Conservation (phyloP, 2,329 filamentous ascomycete genomes). For the Monosporascus sp. region DNA sequence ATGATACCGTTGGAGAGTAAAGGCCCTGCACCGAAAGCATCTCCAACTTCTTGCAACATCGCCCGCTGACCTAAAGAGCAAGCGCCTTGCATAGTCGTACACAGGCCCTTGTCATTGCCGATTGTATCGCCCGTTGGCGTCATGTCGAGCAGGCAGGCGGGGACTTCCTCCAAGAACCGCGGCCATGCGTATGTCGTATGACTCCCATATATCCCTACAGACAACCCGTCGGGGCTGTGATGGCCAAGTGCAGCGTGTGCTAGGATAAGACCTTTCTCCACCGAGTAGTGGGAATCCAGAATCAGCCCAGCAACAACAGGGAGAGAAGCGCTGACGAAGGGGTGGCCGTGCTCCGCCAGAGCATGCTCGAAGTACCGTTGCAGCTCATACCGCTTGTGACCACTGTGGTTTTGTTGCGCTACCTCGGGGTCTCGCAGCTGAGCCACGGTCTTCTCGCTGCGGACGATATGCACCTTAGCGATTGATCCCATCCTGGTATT, state of each 20-base stretch:
- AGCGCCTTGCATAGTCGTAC: slow-evolving; percentile 37
- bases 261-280: slow-evolving; percentile 50
- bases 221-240: slow-evolving; percentile 48
- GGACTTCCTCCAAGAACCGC: slow-evolving; percentile 62
- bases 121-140: slow-evolving; percentile 31
- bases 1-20: slow-evolving; percentile 57
- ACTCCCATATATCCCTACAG: slow-evolving; percentile 67
- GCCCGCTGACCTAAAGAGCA: slow-evolving; percentile 57
- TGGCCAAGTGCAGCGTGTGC: slow-evolving; percentile 61
- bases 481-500: slow-evolving; percentile 50
- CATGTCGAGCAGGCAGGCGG: slow-evolving; percentile 39
- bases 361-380: slow-evolving; percentile 27
- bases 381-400: slow-evolving; percentile 52
- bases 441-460: slow-evolving; percentile 58
- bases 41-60: slow-evolving; percentile 66
- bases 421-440: slow-evolving; percentile 60
- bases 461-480: slow-evolving; percentile 66
- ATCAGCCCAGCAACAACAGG: slow-evolving; percentile 67
- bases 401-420: slow-evolving; percentile 57
- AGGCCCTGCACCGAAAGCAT: slow-evolving; percentile 64
- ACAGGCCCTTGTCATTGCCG: slow-evolving; percentile 37
- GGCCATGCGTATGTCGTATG: slow-evolving; percentile 67
- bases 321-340: slow-evolving; percentile 31
- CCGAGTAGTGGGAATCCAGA: slow-evolving; percentile 65
- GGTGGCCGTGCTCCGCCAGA: slow-evolving; percentile 41